These are phyloP conservation scores for Syzygium syzygioides DNA, from an alignment of 441 rosid species.

Conservation along the genomic window DNA sequence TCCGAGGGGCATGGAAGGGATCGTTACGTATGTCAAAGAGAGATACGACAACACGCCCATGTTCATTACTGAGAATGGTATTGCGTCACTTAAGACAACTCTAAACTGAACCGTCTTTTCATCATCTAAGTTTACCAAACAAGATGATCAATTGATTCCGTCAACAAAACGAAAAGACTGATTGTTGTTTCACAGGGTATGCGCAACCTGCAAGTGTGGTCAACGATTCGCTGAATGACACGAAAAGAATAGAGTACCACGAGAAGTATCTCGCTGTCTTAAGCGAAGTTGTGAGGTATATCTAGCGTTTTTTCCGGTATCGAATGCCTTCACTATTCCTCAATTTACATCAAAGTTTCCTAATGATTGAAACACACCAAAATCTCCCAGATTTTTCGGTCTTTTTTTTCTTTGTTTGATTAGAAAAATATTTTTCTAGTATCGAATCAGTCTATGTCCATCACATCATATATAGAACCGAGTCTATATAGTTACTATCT, in stretches of 20 bases:
- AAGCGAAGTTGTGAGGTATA: not conserved
- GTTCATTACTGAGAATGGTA: slow-evolving; percentile 44
- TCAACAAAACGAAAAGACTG: not conserved
- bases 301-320: not conserved
- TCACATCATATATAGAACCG: not conserved
- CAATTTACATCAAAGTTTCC: not conserved
- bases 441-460: not conserved
- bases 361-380: not conserved
- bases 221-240: not conserved
- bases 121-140: not conserved
- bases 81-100: not conserved
- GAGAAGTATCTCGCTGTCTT: not conserved
- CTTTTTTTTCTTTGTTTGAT: not conserved
- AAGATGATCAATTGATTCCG: not conserved
- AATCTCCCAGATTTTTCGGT: not conserved
- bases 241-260: not conserved
- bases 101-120: not conserved
- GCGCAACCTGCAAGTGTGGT: not conserved
- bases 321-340: not conserved
- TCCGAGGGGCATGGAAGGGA: slow-evolving; percentile 41
- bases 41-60: slow-evolving; percentile 46
- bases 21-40: slow-evolving; percentile 21
- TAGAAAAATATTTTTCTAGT: not conserved
- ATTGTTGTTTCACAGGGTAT: not conserved
- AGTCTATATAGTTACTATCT: not conserved